Evolutionary conservation across 208 protist genomes (phyloP).

Genomic region (Endotrypanum monterogeii): DNA sequence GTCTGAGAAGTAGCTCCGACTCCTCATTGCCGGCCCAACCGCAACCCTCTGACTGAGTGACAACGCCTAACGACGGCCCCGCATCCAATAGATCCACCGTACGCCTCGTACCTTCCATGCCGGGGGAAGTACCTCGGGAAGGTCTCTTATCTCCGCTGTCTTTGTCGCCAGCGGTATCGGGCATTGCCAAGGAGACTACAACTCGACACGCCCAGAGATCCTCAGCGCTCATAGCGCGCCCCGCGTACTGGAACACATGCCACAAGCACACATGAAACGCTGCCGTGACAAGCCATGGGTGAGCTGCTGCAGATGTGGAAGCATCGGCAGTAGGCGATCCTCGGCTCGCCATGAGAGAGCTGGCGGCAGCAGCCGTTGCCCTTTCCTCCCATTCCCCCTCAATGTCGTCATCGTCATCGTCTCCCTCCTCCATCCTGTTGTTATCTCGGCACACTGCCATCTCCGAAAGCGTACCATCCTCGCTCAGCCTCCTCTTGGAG

Average conservation of each 20-base stretch:
- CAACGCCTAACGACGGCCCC: not conserved
- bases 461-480: not conserved
- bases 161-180: not conserved
- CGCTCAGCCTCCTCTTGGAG: not conserved
- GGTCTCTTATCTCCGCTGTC: not conserved
- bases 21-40: conserved; percentile 33
- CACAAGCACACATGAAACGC: conserved; percentile 60
- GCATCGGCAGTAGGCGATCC: not conserved
- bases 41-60: not conserved
- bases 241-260: conserved; percentile 53
- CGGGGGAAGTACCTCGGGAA: not conserved
- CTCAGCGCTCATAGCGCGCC: conserved; percentile 26
- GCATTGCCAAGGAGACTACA: conserved; percentile 17
- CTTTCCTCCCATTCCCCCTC: conserved; percentile 27
- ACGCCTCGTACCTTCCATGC: not conserved
- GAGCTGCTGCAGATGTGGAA: conserved; percentile 4
- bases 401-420: conserved; percentile 10
- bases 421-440: not conserved
- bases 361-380: conserved; percentile 11
- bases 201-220: conserved; percentile 41
- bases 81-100: not conserved
- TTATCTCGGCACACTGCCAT: no score
- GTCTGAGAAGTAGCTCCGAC: conserved; percentile 63
- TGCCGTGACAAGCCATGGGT: conserved; percentile 43
- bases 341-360: not conserved